These are phyloP conservation scores for Volvox carteri DNA, from an alignment of 163 green algal species.

Conservation along the genomic window DNA sequence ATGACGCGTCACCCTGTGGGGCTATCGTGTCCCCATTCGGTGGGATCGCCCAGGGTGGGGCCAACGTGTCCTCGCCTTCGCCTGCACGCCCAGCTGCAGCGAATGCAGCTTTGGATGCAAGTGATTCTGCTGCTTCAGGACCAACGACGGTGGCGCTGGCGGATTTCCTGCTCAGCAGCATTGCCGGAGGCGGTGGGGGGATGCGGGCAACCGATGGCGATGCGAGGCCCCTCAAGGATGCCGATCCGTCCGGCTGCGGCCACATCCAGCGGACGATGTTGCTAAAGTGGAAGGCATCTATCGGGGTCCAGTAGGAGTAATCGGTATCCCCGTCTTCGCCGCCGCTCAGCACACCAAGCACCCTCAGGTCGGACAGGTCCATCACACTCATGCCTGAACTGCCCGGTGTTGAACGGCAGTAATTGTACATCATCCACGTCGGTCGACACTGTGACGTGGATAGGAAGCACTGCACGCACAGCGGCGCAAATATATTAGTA, in stretches of 20 bases:
- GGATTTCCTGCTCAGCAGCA: too few species aligned
- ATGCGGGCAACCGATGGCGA: not conserved
- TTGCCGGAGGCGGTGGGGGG: not conserved
- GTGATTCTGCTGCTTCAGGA: too few species aligned
- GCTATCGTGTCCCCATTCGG: too few species aligned
- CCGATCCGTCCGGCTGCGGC: not conserved
- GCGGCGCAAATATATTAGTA: not conserved
- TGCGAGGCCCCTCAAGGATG: not conserved
- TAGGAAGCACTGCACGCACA: constrained; percentile 43
- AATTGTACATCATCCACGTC: constrained; percentile 52
- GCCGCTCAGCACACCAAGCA: constrained; percentile 44
- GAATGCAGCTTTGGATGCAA: too few species aligned
- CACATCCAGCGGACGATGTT: constrained; percentile 37
- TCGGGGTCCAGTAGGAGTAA: constrained; percentile 49
- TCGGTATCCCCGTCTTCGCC: not conserved
- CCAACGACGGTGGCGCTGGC: not conserved
- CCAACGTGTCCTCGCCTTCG: too few species aligned
- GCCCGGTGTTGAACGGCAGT: not conserved
- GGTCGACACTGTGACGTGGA: constrained; percentile 10
- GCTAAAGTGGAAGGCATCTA: constrained; percentile 51
- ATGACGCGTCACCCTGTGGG: too few species aligned
- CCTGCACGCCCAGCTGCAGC: too few species aligned
- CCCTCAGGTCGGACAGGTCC: constrained; percentile 13
- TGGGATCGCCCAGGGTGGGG: too few species aligned
- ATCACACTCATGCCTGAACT: constrained; percentile 18